These are phyloP conservation scores for Closterium sp. DNA, from an alignment of 139 green algal species.

Conservation along the genomic window DNA sequence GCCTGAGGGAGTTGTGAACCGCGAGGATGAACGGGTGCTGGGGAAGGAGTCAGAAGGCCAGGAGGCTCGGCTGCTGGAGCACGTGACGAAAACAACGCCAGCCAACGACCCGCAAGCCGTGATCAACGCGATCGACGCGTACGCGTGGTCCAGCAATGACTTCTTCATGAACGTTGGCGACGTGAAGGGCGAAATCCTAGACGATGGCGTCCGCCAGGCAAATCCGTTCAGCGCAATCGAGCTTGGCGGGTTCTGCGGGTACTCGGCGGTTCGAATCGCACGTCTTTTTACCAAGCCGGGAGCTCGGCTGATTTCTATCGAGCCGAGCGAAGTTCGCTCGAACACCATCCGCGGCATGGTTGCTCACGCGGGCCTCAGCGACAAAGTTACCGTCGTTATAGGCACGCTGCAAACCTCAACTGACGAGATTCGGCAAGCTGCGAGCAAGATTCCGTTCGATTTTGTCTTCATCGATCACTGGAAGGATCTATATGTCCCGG, in stretches of 20 bases:
- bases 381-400: not conserved
- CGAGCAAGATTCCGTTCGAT: not conserved
- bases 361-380: slow-evolving; percentile 1
- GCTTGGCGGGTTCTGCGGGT: slow-evolving; percentile 22
- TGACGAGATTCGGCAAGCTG: not conserved
- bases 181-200: not conserved
- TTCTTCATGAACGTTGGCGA: slow-evolving; percentile 3
- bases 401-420: not conserved
- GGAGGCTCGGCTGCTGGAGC: not conserved
- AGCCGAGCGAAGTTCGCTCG: not conserved
- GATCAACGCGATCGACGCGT: slow-evolving; percentile 5
- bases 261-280: slow-evolving; percentile 21
- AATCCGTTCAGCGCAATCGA: slow-evolving; percentile 6
- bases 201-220: not conserved
- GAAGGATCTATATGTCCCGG: slow-evolving; percentile 6
- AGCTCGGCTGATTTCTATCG: not conserved
- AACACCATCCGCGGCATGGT: not conserved
- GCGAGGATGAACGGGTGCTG: not conserved
- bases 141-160: not conserved
- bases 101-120: slow-evolving; percentile 1
- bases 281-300: not conserved
- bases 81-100: not conserved
- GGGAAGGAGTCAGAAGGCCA: not conserved
- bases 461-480: slow-evolving; percentile 25
- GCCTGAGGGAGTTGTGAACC: not conserved